Evolutionary conservation across 495 filamentous ascomycete genomes (phyloP).

Genomic region (Penicillium bovifimosum): DNA sequence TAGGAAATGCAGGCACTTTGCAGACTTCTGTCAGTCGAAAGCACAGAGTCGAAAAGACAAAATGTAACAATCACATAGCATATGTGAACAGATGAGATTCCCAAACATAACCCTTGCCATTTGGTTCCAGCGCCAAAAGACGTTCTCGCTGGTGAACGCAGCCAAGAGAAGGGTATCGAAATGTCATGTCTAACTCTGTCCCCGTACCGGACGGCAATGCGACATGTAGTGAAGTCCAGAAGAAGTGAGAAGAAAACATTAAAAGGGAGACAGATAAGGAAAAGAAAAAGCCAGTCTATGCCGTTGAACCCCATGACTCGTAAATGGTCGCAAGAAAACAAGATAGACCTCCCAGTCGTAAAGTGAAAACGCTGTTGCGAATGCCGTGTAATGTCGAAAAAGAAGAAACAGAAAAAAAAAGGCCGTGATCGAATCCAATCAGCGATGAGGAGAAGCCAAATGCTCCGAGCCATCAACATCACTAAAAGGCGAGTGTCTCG

Average conservation of each 20-base stretch:
- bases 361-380: conserved; percentile 19
- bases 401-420: conserved; percentile 11
- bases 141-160: conserved; percentile 16
- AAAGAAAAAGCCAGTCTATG: conserved; percentile 28
- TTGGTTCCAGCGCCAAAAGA: conserved; percentile 5
- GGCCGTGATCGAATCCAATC: conserved; percentile 13
- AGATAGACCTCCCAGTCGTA: conserved; percentile 17
- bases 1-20: background rate
- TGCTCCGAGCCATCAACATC: conserved; percentile 37
- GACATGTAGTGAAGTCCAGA: conserved; percentile 7
- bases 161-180: conserved; percentile 28
- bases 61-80: background rate
- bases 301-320: conserved; percentile 25
- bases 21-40: background rate
- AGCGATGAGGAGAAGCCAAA: conserved; percentile 31
- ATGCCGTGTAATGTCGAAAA: conserved; percentile 15
- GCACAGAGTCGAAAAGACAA: background rate
- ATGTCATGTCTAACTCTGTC: conserved; percentile 18
- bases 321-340: conserved; percentile 7
- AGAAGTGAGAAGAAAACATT: conserved; percentile 5
- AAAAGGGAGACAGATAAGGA: conserved; percentile 8
- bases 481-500: conserved; percentile 40
- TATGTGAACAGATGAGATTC: background rate
- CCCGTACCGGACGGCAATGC: conserved; percentile 7
- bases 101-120: conserved; percentile 6